Evolutionary conservation across 2,329 filamentous ascomycete species (phyloP), one percentile per base, ranked within the genome.

Genomic region (Sclerotinia borealis): DNA sequence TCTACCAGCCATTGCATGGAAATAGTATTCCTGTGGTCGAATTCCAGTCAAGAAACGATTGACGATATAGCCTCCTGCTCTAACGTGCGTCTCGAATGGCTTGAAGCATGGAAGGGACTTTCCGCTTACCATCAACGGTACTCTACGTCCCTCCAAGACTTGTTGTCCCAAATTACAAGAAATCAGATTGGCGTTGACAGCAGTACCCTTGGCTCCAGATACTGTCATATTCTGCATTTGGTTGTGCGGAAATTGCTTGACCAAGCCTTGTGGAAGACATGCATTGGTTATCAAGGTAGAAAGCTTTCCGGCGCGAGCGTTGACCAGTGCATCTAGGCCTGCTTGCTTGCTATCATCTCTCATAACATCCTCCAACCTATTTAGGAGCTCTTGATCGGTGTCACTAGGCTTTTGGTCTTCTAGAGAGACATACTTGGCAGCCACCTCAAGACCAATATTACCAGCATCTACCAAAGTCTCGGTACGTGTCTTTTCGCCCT

Each of bases 181-280:
- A 76, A 99, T 99, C 65, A 97, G 85, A 72, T 96, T 97, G 58
- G 95, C 95, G 75, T 99, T 99, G 77, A 99, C 95, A 71, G 85
- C 81, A 61, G 86, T 90, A 74, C 95, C 95, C 79, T 99, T 99
- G 59, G 95, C 95, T 76, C 95, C 95, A 63, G 95, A 97, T 17
- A 89, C 90, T 27, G 95, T 99, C 95, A 99, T 99, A 68, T 91
- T 87, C 80, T 99, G 95, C 93, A 99, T 99, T 77, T 98, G 93
- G 73, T 99, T 99, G 73, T 89, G 89, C 1, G 95, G 95, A 77
- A 99, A 99, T 9, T 90, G 85, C 77, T 98, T 99, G 72, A 91
- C 87, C 34, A 99, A 84, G 48, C 91, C 92, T 25, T 80, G 78
- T 0, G 95, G 95, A 68, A 99, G 82, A 76, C 92, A 96, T 2